Percentiles rank a stretch among this genome's conserved stretches.
phyloP scores from a whole-genome alignment of 257 asterid species.

The Gardenia jasminoides region DNA sequence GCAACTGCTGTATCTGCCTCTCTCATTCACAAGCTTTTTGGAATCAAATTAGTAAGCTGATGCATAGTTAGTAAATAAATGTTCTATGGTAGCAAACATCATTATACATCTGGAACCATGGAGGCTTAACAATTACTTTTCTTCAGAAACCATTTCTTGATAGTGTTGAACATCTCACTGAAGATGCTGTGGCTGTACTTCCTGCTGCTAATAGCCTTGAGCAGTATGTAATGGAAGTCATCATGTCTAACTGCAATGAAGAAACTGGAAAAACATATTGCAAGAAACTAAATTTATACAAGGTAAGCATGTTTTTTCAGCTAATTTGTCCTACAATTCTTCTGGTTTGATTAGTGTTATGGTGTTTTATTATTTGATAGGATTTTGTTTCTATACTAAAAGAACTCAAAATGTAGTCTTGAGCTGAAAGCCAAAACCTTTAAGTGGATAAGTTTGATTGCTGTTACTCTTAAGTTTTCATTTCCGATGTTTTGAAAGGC shows the following conservation, averaged over 20 bases:
- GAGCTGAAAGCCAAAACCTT: too few species aligned
- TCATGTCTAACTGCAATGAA: conserved; percentile 68
- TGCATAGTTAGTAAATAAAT: background rate
- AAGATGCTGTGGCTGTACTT: conserved; percentile 87
- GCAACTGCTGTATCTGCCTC: conserved; percentile 86
- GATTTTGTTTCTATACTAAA: too few species aligned
- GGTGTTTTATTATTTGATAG: too few species aligned
- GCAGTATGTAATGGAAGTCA: conserved; percentile 57
- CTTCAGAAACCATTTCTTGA: conserved; percentile 89
- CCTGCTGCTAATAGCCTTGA: conserved; percentile 95
- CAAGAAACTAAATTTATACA: conserved; percentile 70
- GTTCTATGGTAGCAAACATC: conserved; percentile 18
- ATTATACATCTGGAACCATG: conserved; percentile 13
- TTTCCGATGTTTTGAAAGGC: too few species aligned
- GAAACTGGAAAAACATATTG: conserved; percentile 71
- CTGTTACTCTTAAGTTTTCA: too few species aligned
- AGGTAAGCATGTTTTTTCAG: conserved; percentile 37
- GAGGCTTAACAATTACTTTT: conserved; percentile 29
- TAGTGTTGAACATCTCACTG: conserved; percentile 85
- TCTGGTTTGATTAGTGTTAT: too few species aligned
- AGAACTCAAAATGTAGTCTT: too few species aligned
- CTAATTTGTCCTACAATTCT: too few species aligned
- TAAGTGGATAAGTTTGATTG: too few species aligned
- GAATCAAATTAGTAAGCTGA: conserved; percentile 71
- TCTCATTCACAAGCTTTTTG: conserved; percentile 86